These are phyloP conservation scores for Lactarius trivialis DNA, from an alignment of 768 basidiomycete genomes.

Conservation along the genomic window DNA sequence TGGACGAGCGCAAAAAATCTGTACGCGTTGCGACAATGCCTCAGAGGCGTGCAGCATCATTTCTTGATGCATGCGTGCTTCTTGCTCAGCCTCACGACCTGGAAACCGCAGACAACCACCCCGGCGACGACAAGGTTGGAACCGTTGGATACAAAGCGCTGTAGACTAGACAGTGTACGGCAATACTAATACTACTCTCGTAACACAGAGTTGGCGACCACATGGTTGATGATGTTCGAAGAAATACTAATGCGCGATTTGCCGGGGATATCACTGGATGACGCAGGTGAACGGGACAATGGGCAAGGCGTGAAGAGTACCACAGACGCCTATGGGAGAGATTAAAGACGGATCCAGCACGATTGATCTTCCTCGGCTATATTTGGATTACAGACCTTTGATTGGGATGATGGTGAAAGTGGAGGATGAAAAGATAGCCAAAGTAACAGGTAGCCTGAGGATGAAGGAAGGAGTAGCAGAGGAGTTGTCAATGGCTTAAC, in stretches of 20 bases:
- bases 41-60: slow-evolving; percentile 18
- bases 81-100: neutral
- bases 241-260: slow-evolving; percentile 6
- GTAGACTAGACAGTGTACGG: neutral
- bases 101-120: slow-evolving; percentile 18
- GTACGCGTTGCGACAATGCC: slow-evolving; percentile 3
- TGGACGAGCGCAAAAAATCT: slow-evolving; percentile 10
- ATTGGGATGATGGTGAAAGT: slow-evolving; percentile 55
- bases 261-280: neutral
- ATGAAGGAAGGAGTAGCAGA: slow-evolving; percentile 30
- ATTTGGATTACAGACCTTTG: slow-evolving; percentile 66
- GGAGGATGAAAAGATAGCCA: slow-evolving; percentile 51
- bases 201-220: slow-evolving; percentile 7
- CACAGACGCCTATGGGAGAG: slow-evolving; percentile 30
- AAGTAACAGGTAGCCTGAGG: slow-evolving; percentile 17
- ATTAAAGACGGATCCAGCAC: slow-evolving; percentile 41
- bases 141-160: slow-evolving; percentile 38
- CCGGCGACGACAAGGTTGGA: slow-evolving; percentile 64
- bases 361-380: slow-evolving; percentile 38
- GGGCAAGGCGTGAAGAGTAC: slow-evolving; percentile 16
- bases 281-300: neutral
- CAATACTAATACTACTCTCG: slow-evolving; percentile 19
- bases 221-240: slow-evolving; percentile 4
- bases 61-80: slow-evolving; percentile 18
- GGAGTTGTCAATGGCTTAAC: slow-evolving; percentile 39